A percentile compares a stretch with the other conserved stretches of the same genome.
These are phyloP conservation scores for Eustoma russellianum DNA, from an alignment of 257 asterid genomes.

Conservation along the genomic window DNA sequence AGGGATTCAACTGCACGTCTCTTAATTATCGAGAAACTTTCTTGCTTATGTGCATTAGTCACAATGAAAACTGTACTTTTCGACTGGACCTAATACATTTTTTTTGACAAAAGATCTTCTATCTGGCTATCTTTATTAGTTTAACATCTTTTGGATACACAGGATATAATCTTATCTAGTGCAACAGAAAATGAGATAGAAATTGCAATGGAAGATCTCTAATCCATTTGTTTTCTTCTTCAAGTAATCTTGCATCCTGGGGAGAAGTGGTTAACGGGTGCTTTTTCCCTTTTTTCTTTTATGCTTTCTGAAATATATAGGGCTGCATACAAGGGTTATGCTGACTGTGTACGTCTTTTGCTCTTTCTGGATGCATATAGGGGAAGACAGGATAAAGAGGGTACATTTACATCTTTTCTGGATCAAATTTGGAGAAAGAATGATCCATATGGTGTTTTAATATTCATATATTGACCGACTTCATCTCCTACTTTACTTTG, in stretches of 20 bases:
- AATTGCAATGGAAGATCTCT: neutral
- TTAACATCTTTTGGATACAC: too few relatives aligned
- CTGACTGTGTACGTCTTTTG: constrained; percentile 91
- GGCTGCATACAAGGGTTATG: constrained; percentile 99
- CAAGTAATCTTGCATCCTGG: neutral
- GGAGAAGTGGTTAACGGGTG: neutral
- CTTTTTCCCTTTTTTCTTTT: neutral
- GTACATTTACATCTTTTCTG: constrained; percentile 22
- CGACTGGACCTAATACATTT: too few relatives aligned
- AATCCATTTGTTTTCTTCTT: neutral
- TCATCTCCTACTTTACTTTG: constrained; percentile 5
- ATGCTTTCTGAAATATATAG: constrained; percentile 24
- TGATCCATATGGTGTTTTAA: neutral
- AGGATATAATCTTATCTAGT: too few relatives aligned
- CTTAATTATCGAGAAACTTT: too few relatives aligned
- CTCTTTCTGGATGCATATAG: constrained; percentile 84
- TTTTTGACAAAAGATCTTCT: too few relatives aligned
- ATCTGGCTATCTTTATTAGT: too few relatives aligned
- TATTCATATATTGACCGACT: neutral
- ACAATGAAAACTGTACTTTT: too few relatives aligned
- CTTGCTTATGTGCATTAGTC: too few relatives aligned
- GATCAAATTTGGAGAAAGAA: neutral
- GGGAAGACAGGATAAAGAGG: constrained; percentile 94
- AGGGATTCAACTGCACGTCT: too few relatives aligned
- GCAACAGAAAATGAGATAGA: too few relatives aligned